Conservation (phyloP, 2,329 filamentous ascomycete species). For the Aspergillus amoenus region DNA sequence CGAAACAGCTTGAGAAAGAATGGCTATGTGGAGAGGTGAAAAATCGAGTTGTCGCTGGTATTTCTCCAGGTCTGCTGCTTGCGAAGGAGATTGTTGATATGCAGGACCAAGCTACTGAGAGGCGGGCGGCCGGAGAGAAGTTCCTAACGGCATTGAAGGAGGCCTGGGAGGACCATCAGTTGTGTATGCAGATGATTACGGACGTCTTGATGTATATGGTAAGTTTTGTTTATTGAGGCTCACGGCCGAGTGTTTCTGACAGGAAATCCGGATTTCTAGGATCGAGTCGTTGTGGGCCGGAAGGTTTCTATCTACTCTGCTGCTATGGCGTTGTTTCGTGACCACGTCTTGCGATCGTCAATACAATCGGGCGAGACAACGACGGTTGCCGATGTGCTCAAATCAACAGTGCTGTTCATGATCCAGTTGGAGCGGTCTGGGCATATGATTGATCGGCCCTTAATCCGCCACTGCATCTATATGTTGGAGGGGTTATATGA, state of each 20-base stretch:
- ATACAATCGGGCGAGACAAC: constrained; percentile 43
- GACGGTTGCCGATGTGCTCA: constrained; percentile 71
- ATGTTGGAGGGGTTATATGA: constrained; percentile 92
- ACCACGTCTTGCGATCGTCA: constrained; percentile 71
- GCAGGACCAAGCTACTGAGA: constrained; percentile 68
- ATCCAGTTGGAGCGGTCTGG: constrained; percentile 90
- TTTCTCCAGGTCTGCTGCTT: constrained; percentile 67
- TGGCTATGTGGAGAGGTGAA: constrained; percentile 79
- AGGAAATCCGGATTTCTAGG: constrained; percentile 44
- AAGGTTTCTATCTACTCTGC: constrained; percentile 78
- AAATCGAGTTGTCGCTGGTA: constrained; percentile 66
- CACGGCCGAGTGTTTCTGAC: constrained; percentile 4
- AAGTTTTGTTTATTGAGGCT: constrained; percentile 23
- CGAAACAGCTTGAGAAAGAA: constrained; percentile 75
- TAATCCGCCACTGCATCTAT: constrained; percentile 78
- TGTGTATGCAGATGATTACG: constrained; percentile 93
- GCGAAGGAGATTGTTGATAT: constrained; percentile 48
- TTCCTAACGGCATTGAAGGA: constrained; percentile 75
- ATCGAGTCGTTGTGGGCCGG: constrained; percentile 73
- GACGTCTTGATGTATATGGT: constrained; percentile 96
- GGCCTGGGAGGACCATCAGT: constrained; percentile 85
- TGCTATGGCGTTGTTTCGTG: constrained; percentile 83
- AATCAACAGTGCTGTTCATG: constrained; percentile 81
- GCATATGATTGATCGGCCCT: constrained; percentile 78
- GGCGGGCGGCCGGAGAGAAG: constrained; percentile 74